These are phyloP conservation scores for Pyrus bretschneideri DNA, from an alignment of 306 rosid species.

Conservation along the genomic window DNA sequence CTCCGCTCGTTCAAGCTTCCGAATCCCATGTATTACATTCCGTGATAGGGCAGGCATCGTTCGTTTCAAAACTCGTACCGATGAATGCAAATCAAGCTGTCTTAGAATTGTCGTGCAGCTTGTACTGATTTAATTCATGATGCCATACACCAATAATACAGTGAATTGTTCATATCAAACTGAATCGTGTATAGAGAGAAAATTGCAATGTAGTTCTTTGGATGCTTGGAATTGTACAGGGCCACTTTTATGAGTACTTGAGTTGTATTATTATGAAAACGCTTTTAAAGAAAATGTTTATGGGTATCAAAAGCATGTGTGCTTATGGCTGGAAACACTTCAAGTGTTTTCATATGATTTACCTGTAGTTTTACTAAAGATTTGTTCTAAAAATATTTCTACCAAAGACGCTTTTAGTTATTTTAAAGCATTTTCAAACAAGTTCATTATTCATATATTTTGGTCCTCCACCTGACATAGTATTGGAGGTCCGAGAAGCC, in stretches of 20 bases:
- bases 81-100: background rate
- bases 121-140: background rate
- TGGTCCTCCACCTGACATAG: no score
- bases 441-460: no score
- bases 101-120: background rate
- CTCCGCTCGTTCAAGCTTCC: constrained; percentile 88
- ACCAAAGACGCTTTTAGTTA: no score
- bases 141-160: background rate
- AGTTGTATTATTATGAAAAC: background rate
- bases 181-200: background rate
- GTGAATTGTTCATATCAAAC: background rate
- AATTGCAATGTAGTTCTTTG: background rate
- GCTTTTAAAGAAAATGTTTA: no score
- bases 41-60: constrained; percentile 9
- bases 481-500: no score
- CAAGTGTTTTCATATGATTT: no score
- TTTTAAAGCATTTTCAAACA: no score
- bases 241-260: background rate
- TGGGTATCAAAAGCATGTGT: no score
- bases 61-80: background rate
- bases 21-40: constrained; percentile 85
- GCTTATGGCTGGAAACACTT: no score
- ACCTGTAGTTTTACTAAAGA: no score
- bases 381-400: no score
- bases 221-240: background rate